These are phyloP conservation scores for Aspergillus brasiliensis DNA, from an alignment of 2,329 filamentous ascomycete genomes.

Conservation along the genomic window DNA sequence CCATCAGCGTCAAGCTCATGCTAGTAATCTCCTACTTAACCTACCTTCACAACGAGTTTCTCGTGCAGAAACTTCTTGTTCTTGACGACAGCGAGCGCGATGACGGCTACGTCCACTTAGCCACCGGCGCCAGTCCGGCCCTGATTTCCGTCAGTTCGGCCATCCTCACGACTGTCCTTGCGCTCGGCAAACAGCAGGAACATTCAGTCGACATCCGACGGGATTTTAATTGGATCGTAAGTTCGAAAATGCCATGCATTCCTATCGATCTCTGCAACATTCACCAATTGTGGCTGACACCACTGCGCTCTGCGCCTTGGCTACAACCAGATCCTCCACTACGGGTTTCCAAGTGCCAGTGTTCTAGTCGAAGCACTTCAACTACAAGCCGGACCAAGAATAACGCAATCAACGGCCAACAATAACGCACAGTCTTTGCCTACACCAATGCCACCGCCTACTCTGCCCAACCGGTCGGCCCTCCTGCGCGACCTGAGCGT, in stretches of 20 bases:
- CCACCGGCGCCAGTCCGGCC: too few relatives aligned
- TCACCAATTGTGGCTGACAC: too few relatives aligned
- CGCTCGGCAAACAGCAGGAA: slow-evolving; percentile 25
- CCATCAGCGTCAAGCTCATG: slow-evolving; percentile 35
- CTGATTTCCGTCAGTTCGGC: slow-evolving; percentile 26
- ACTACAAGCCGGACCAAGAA: slow-evolving; percentile 23
- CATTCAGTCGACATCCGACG: slow-evolving; percentile 25
- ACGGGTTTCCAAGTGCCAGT: slow-evolving; percentile 30
- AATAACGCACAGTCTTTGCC: too few relatives aligned
- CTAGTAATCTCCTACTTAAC: slow-evolving; percentile 27
- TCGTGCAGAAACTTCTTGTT: slow-evolving; percentile 30
- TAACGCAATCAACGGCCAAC: too few relatives aligned
- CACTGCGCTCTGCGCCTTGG: too few relatives aligned
- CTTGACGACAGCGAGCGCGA: too few relatives aligned
- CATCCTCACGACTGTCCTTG: slow-evolving; percentile 28
- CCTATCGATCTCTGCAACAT: too few relatives aligned
- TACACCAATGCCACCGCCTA: too few relatives aligned
- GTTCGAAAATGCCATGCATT: too few relatives aligned
- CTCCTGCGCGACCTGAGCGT: slow-evolving; percentile 45
- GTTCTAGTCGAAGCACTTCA: slow-evolving; percentile 30
- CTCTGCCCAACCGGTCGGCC: slow-evolving; percentile 35
- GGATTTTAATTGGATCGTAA: slow-evolving; percentile 26
- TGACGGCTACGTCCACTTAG: too few relatives aligned
- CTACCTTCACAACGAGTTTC: slow-evolving; percentile 32
- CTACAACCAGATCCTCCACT: slow-evolving; percentile 29